Evolutionary conservation across 2,329 filamentous ascomycete species (phyloP).

Genomic region (Pleomassaria siparia): DNA sequence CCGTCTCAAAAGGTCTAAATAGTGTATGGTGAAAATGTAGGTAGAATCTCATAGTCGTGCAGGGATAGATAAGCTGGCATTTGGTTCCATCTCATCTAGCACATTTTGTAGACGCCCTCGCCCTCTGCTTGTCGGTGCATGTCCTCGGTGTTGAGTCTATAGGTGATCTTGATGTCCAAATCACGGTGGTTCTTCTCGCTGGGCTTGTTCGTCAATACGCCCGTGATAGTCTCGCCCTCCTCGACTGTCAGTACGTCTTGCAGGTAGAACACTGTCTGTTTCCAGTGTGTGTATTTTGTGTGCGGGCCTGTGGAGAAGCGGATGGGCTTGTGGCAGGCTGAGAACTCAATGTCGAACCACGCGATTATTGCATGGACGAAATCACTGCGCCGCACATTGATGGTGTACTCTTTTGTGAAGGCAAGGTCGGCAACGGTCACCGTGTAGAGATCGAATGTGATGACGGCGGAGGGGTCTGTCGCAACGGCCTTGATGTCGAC

Average conservation of each 20-base stretch:
- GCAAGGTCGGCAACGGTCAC: slow-evolving; percentile 81
- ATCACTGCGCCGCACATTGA: slow-evolving; percentile 80
- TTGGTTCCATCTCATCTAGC: slow-evolving; percentile 16
- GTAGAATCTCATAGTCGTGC: background rate
- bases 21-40: background rate
- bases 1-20: slow-evolving; percentile 1
- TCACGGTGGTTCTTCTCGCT: slow-evolving; percentile 95
- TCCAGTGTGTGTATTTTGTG: slow-evolving; percentile 99
- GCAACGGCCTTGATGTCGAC: slow-evolving; percentile 97
- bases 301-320: slow-evolving; percentile 96
- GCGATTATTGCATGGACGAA: slow-evolving; percentile 95
- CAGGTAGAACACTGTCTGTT: slow-evolving; percentile 99
- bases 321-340: slow-evolving; percentile 96
- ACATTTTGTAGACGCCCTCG: slow-evolving; percentile 75
- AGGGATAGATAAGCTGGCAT: background rate
- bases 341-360: slow-evolving; percentile 99
- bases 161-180: slow-evolving; percentile 85
- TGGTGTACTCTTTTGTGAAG: slow-evolving; percentile 76
- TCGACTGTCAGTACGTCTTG: slow-evolving; percentile 90
- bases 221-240: slow-evolving; percentile 76
- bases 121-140: slow-evolving; percentile 68
- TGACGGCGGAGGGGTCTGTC: slow-evolving; percentile 81
- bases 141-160: slow-evolving; percentile 78
- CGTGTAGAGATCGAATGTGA: slow-evolving; percentile 91
- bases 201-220: slow-evolving; percentile 77